Conservation (phyloP, 2,329 filamentous ascomycete species). For the Teratosphaeria epicoccoides region DNA sequence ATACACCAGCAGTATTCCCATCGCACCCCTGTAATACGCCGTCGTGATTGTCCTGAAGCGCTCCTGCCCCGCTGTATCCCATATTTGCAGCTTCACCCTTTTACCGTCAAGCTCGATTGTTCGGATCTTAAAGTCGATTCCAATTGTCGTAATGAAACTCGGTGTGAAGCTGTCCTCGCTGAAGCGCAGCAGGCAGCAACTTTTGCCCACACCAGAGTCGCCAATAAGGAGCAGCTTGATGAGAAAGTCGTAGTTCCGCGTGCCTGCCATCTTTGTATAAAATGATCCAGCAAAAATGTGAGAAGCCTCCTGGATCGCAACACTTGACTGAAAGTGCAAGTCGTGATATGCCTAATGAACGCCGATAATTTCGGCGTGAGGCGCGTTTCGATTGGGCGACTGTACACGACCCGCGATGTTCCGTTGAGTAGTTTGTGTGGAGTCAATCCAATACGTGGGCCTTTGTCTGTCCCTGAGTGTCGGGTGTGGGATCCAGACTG, state of each 20-base stretch:
- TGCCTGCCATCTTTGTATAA: slow-evolving; percentile 64
- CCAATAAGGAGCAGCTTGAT: slow-evolving; percentile 96
- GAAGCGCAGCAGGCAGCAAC: slow-evolving; percentile 91
- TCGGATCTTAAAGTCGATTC: slow-evolving; percentile 99
- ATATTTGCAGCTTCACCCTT: slow-evolving; percentile 98
- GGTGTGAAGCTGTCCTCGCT: slow-evolving; percentile 96
- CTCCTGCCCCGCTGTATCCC: slow-evolving; percentile 97
- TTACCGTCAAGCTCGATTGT: slow-evolving; percentile 99
- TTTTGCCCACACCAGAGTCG: slow-evolving; percentile 94
- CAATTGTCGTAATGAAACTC: slow-evolving; percentile 97
- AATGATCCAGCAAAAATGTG: not conserved
- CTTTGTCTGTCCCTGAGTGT: not conserved
- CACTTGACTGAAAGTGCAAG: not conserved
- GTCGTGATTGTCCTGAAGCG: slow-evolving; percentile 98
- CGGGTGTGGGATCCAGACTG: not conserved
- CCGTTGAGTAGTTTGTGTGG: not conserved
- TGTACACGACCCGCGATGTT: not conserved
- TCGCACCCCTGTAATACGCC: slow-evolving; percentile 94
- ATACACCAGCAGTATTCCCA: slow-evolving; percentile 96
- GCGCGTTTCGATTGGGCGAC: not conserved
- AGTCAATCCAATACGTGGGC: not conserved
- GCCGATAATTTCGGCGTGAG: not conserved
- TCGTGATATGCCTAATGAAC: not conserved
- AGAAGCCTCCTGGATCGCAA: not conserved
- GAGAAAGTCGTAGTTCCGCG: slow-evolving; percentile 98